phyloP scores from a whole-genome alignment of 2,329 filamentous ascomycete species.

The Ophiobolus disseminans region DNA sequence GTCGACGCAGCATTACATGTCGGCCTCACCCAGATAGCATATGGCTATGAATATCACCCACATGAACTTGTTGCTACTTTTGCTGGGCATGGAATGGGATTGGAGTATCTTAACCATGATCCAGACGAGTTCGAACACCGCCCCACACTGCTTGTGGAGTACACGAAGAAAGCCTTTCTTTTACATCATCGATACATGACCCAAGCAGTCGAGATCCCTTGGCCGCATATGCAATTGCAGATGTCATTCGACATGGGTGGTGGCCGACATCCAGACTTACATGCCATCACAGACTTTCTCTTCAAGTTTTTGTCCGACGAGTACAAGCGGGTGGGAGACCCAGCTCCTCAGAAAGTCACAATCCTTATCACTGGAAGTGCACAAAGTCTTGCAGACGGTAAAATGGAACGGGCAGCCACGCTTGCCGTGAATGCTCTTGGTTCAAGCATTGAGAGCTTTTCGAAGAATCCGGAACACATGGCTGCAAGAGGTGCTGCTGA shows the following conservation, averaged over 20 bases:
- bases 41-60: conserved; percentile 5
- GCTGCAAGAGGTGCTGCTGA: conserved; percentile 1
- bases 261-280: background rate
- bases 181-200: conserved; percentile 8
- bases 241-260: background rate
- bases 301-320: background rate
- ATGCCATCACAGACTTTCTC: background rate
- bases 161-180: conserved; percentile 8
- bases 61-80: conserved; percentile 12
- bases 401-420: background rate
- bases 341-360: background rate
- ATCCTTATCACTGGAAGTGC: background rate
- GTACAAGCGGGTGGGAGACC: background rate
- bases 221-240: background rate
- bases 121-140: conserved; percentile 7
- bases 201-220: conserved; percentile 10
- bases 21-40: conserved; percentile 4
- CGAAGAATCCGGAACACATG: background rate
- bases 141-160: conserved; percentile 10
- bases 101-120: too few relatives aligned
- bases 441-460: background rate
- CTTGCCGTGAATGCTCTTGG: background rate
- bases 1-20: conserved; percentile 4
- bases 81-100: conserved; percentile 15
- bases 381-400: background rate